phyloP scores from a whole-genome alignment of 2,329 filamentous ascomycete species.

The Xylaria sp. region DNA sequence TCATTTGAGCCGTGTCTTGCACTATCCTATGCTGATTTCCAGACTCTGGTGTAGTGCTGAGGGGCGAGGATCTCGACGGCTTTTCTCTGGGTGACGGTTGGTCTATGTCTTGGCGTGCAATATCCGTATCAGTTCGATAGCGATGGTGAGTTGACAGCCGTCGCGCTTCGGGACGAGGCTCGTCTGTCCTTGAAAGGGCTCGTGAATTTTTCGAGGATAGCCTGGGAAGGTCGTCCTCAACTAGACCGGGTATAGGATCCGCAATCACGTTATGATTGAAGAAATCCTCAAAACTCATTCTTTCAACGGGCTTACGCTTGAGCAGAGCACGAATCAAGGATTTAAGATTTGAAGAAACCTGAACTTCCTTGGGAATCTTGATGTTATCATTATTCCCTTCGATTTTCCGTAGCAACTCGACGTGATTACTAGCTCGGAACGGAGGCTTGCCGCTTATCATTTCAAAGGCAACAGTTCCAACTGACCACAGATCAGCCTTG shows the following conservation, averaged over 20 bases:
- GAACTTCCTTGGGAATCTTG: slow-evolving; percentile 78
- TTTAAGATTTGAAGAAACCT: slow-evolving; percentile 81
- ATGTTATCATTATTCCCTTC: slow-evolving; percentile 89
- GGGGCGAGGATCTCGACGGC: slow-evolving; percentile 56
- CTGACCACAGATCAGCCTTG: slow-evolving; percentile 97
- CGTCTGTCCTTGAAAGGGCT: slow-evolving; percentile 49
- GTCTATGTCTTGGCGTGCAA: slow-evolving; percentile 50
- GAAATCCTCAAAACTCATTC: slow-evolving; percentile 87
- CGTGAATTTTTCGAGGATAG: slow-evolving; percentile 51
- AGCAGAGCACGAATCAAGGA: slow-evolving; percentile 81
- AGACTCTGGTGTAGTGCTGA: slow-evolving; percentile 56
- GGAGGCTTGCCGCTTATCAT: slow-evolving; percentile 93
- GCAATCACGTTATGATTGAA: slow-evolving; percentile 80
- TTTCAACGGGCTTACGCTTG: slow-evolving; percentile 85
- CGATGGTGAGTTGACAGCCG: slow-evolving; percentile 55
- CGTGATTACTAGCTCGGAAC: slow-evolving; percentile 92
- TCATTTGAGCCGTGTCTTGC: slow-evolving; percentile 41
- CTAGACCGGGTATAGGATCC: slow-evolving; percentile 80
- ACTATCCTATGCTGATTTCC: slow-evolving; percentile 49
- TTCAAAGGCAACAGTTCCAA: slow-evolving; percentile 94
- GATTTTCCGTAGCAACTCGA: slow-evolving; percentile 91
- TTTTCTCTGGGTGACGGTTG: slow-evolving; percentile 57
- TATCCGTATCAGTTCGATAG: slow-evolving; percentile 54
- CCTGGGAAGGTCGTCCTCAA: slow-evolving; percentile 76
- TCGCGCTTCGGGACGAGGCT: slow-evolving; percentile 48